Evolutionary conservation across 1,284 basidiomycete genomes (phyloP).

Genomic region (Xerocomus minutiporus): DNA sequence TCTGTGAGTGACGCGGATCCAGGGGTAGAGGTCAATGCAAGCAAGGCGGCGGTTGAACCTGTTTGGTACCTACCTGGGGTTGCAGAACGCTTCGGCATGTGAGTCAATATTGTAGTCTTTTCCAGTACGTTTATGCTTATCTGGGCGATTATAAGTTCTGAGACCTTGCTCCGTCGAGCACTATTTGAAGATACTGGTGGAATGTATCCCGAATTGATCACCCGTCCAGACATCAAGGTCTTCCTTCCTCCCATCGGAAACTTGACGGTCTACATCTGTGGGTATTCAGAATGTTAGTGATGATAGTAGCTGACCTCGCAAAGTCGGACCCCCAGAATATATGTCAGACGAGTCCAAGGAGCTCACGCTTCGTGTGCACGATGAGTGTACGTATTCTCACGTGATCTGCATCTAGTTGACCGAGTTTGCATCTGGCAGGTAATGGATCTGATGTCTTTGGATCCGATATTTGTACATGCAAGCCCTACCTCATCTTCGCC

Average conservation of each 20-base stretch:
- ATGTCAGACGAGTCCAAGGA: constrained; percentile 79
- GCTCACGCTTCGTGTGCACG: constrained; percentile 88
- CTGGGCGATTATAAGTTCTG: constrained; percentile 50
- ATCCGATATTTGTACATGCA: constrained; percentile 93
- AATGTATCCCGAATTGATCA: constrained; percentile 95
- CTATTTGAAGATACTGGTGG: constrained; percentile 95
- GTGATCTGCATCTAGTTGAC: background rate
- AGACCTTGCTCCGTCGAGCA: constrained; percentile 78
- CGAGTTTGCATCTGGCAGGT: constrained; percentile 36
- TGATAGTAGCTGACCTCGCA: constrained; percentile 1
- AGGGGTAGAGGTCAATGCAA: constrained; percentile 83
- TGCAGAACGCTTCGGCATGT: constrained; percentile 85
- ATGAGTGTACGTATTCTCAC: constrained; percentile 67
- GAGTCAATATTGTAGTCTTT: constrained; percentile 29
- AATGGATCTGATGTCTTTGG: constrained; percentile 87
- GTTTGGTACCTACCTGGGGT: constrained; percentile 97
- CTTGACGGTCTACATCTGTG: constrained; percentile 91
- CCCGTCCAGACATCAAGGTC: constrained; percentile 90
- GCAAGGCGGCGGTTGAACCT: constrained; percentile 87
- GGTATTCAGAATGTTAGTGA: constrained; percentile 18
- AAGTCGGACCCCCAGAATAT: constrained; percentile 79
- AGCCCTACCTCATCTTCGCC: constrained; percentile 89
- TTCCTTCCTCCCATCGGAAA: constrained; percentile 95
- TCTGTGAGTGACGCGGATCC: constrained; percentile 56
- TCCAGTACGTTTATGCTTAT: background rate